Base-by-base conservation (phyloP, 176 grass and related monocot genomes). In the Canna indica region DNA sequence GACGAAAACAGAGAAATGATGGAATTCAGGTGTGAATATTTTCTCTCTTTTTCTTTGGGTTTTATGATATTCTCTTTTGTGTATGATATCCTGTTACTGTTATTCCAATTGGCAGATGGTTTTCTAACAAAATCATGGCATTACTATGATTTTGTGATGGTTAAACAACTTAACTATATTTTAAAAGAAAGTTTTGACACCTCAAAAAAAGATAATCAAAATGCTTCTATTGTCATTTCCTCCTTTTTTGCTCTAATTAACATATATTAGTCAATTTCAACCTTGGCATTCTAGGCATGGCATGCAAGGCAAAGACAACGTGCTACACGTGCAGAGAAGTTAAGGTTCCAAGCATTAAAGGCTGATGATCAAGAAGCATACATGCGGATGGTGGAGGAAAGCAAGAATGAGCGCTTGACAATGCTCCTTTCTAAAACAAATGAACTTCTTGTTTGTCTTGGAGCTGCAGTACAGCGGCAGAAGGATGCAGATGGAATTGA, bases 371-470 rank as follows among this genome's bases (percentile, higher is more conserved):
- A 99, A 81, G 94, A 90, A 83, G 86, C 89, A n/a, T 99, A 99
- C 75, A 80, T 99, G 89, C 80, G 78, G 31, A 92, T 99, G 94
- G 94, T 99, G 18, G 94, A 99, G 68, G 94, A 99, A 78, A 99
- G 94, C 84, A 99, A 99, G 86, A 99, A 99, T 36, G 94, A 99
- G 70, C 94, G 94, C 18, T 73, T 99, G 60, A 99, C 84, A 81
- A 90, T 90, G 86, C 94, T 99, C 69, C 86, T 99, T 67, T 84
- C 83, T 42, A 99, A 99, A 80, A 99, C 94, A 73, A 93, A 99
- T 75, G 94, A 99, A 32, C 84, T 99, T 69, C 94, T 99, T 61
- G 94, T 85, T 79, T 79, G 94, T 68, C 91, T 99, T 62, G 94
- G 89, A 73, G 86, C 91, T 79, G 94, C 94, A 72, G 94, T 99